Base-by-base conservation (phyloP, 148 eudicot species). In the Rheum nobile region DNA sequence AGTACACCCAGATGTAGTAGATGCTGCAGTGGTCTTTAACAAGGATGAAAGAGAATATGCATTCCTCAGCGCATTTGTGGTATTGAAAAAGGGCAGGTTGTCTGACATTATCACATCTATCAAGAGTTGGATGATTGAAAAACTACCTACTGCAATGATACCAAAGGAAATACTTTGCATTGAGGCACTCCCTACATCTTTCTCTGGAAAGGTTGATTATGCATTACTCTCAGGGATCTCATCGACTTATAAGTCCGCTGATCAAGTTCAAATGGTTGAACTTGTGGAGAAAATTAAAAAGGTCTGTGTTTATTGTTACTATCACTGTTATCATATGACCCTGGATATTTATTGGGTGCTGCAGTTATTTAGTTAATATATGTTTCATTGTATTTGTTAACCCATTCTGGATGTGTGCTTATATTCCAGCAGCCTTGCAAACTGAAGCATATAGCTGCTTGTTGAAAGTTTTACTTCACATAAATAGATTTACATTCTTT, bases 161-260 rank as follows among this genome's bases (percentile, higher is more conserved):
- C 98, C 98, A 13, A 85, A 68, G 75, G 81, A 77, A 72, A 41
- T 88, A 63, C 74, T 80, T 68, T 88, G 79, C 74, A 77, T 71
- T 52, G 79, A 86, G 54, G 80, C 88, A 38, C 67, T 94, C 67
- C 97, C 98, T 71, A 67, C 73, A 80, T 82, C 97, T 71, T 87
- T 92, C 35, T 73, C 97, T 3, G 96, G 98, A 74, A 94, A 94
- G 75, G 86, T 94, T 80, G 87, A 89, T 78, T 89, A 91, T 74
- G 59, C 72, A 22, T 68, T 65, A 74, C 74, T 94, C 29, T 79
- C 91, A 54, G 74, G 78, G 71, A 77, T 74, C 35, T 74, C 67
- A 77, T 74, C 77, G 14, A 67, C 70, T 46, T 32, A 74, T 69
- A 31, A 46, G 41, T 80, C 71, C 31, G 50, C 76, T 72, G 71